Base-by-base conservation (phyloP, 768 basidiomycete species). In the Tylopilus rubrobrunneus region DNA sequence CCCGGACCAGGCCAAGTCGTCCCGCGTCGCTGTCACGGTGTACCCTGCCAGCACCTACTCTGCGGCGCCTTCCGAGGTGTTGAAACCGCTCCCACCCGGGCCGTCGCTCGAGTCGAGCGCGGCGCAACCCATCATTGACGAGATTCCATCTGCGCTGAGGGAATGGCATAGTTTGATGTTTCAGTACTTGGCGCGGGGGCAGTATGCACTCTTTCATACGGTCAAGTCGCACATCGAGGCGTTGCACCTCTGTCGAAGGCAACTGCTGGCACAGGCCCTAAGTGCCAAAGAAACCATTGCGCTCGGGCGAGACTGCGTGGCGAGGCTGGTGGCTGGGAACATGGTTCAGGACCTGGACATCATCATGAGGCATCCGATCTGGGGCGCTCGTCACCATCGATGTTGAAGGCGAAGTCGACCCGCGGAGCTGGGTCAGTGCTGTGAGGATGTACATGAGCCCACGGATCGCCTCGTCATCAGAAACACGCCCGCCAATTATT, bases 291-390 rank as follows among this genome's bases (percentile, higher is more conserved):
- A 98, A 72, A 89, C 90, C 0, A 74, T 83, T 15, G 82, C 82
- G 41, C 78, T 98, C 64, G 80, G 92, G 52, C 80, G 85, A 49
- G 92, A 94, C 54, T 94, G 93, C 66, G 95, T 98, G 5, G 82
- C 81, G 15, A 78, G 89, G 53, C 81, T 98, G 6, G 94, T 96
- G 42, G 81, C 81, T 45, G 92, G 92, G 31, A 98, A 98, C 67
- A 78, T 98, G 53, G 85, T 89, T 3, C 96, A 98, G 67, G 90
- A 88, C 7, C 73, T 98, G 45, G 96, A 98, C 63, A 85, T 98
- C 56, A 94, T 98, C 61, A 95, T 98, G n/a, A 81, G 96, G 21
- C 93, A 98, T 74, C 90, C 95, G 28, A 85, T 82, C 2, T 92
- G 96, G 96, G 28, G 87, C 84, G 5, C 78, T 98, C 23, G 90